Conservation (phyloP, 2,329 filamentous ascomycete species). For the Diatrype stigma region DNA sequence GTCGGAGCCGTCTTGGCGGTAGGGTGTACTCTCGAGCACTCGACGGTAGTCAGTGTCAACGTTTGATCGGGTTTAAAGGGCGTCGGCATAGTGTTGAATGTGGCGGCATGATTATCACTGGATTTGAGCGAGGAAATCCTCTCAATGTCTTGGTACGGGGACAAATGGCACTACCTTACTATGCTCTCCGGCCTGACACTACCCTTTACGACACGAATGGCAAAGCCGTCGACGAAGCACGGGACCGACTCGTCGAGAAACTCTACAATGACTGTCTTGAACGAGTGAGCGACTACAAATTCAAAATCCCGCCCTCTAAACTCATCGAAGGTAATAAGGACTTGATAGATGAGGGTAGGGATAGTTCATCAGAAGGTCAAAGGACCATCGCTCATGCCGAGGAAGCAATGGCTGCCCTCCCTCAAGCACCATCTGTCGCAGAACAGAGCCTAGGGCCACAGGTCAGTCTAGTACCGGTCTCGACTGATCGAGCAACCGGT, state of each 20-base stretch:
- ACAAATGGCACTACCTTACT: slow-evolving; percentile 83
- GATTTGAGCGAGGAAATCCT: slow-evolving; percentile 93
- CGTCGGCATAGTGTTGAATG: slow-evolving; percentile 82
- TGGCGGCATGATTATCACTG: slow-evolving; percentile 97
- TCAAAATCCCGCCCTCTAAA: slow-evolving; percentile 65
- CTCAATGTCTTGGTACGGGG: slow-evolving; percentile 86
- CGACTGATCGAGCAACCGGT: slow-evolving; percentile 66
- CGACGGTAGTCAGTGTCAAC: slow-evolving; percentile 52
- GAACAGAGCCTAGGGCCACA: slow-evolving; percentile 50
- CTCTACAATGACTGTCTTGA: slow-evolving; percentile 95
- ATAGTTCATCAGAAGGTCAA: slow-evolving; percentile 65
- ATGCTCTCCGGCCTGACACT: slow-evolving; percentile 72
- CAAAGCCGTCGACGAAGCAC: slow-evolving; percentile 68
- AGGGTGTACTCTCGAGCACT: slow-evolving; percentile 82
- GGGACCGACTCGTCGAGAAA: slow-evolving; percentile 81
- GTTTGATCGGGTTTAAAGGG: slow-evolving; percentile 49
- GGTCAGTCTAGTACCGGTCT: slow-evolving; percentile 57
- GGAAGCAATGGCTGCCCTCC: slow-evolving; percentile 61
- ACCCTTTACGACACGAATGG: slow-evolving; percentile 87
- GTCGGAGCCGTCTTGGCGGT: slow-evolving; percentile 80
- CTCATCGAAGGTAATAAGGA: slow-evolving; percentile 79
- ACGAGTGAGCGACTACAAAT: slow-evolving; percentile 84
- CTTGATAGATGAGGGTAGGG: slow-evolving; percentile 76
- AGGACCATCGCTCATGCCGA: slow-evolving; percentile 72
- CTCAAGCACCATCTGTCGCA: slow-evolving; percentile 48